Evolutionary conservation across 345 rosid genomes (phyloP), one percentile per base, ranked within the genome.

Genomic region (Gossypium anomalum): DNA sequence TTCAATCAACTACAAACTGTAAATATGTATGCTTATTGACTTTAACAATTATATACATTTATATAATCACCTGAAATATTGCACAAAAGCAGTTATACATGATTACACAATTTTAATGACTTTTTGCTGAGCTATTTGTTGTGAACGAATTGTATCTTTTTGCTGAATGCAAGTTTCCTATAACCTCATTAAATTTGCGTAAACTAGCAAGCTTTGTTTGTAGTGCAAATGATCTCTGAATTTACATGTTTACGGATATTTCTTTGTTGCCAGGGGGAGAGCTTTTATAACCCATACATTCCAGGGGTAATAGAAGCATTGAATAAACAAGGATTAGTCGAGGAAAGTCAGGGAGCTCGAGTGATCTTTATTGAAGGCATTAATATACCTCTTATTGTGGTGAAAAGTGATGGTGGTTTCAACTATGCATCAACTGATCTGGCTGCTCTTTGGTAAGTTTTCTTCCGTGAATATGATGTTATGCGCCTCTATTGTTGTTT

Each of bases 391-490:
- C 93, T 93, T 79, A 95, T 95, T 55, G 90, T 95, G 77, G 92
- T 95, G 77, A 95, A 95, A 92, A 93, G 93, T 79, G 98, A 93
- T 68, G 99, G 97, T 61, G 98, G 98, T 72, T 95, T 71, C 87
- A 93, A 93, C 85, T 95, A 95, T 78, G 98, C 98, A 27, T 91
- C 98, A 61, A 95, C 99, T 69, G 99, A 95, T 82, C 80, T 95
- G 43, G 13, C 99, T 80, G 97, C 99, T 72, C 88, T 95, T 73
- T 91, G 99, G 99, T 95, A 71, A 76, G 90, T 81, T 13, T 67
- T 38, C 27, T n/a, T 41, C 15, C n/a, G 0, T 34, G 59, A 72
- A 59, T 59, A 45, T 61, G 23, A 61, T 59, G n/a, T 48, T 45
- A 15, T 5, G 2, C 5, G 13, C 75, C 66, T 71, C 22, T 45